These are phyloP conservation scores for Clavispora phyllophila DNA, from an alignment of 805 yeast genomes.

Conservation along the genomic window DNA sequence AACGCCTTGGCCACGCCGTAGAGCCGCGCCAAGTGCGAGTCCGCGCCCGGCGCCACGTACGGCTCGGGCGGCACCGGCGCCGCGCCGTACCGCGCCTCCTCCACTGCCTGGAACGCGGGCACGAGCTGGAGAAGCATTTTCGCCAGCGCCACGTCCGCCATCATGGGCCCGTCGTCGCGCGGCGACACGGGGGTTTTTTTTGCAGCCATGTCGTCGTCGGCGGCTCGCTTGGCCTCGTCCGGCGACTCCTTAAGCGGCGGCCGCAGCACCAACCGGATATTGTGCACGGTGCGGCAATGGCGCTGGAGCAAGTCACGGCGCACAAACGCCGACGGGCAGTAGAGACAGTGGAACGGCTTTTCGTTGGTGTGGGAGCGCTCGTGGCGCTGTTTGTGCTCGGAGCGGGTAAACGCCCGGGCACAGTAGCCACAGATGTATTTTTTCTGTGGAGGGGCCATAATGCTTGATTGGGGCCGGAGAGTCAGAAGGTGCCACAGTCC, in stretches of 20 bases:
- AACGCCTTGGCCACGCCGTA: slow-evolving; percentile 25
- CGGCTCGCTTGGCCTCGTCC: too few species aligned
- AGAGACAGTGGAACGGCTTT: slow-evolving; percentile 70
- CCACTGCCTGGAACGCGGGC: too few species aligned
- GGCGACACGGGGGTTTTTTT: neutral
- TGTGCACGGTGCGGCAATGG: slow-evolving; percentile 76
- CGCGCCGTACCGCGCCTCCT: neutral
- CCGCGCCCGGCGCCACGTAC: neutral
- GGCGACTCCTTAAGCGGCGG: neutral
- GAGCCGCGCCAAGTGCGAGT: slow-evolving; percentile 12
- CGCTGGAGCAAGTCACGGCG: slow-evolving; percentile 72
- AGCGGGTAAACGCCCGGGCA: slow-evolving; percentile 72
- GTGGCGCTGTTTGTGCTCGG: slow-evolving; percentile 74
- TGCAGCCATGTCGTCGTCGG: too few species aligned
- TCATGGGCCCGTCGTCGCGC: neutral
- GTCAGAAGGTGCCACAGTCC: too few species aligned
- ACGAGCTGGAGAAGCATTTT: slow-evolving; percentile 7
- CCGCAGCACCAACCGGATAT: slow-evolving; percentile 17
- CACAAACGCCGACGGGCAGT: slow-evolving; percentile 70
- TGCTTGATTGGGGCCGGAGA: too few species aligned
- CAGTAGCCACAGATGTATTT: slow-evolving; percentile 76
- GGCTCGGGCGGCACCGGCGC: too few species aligned
- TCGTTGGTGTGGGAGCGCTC: slow-evolving; percentile 78
- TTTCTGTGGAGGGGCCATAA: slow-evolving; percentile 37
- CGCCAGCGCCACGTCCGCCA: slow-evolving; percentile 2